A percentile compares a stretch with the other conserved stretches of the same genome.
phyloP scores from a whole-genome alignment of 2,329 filamentous ascomycete genomes.

The Periglandula ipomoeae region DNA sequence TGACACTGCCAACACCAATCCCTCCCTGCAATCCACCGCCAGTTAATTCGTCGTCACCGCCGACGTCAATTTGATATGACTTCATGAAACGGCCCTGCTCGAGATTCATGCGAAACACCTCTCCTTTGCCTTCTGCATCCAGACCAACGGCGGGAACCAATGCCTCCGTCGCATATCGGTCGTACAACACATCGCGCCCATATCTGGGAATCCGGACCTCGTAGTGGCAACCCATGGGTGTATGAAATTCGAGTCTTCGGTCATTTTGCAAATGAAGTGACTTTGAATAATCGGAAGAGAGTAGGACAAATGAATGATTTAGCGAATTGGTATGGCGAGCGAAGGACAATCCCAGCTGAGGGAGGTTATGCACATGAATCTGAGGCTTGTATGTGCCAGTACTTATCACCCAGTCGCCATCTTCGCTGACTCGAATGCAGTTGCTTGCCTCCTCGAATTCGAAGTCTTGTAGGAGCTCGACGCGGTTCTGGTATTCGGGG shows the following conservation, averaged over 20 bases:
- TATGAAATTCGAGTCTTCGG: constrained; percentile 87
- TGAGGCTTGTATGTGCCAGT: constrained; percentile 63
- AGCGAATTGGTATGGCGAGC: constrained; percentile 84
- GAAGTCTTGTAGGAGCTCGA: constrained; percentile 94
- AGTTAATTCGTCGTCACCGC: constrained; percentile 63
- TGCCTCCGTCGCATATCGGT: constrained; percentile 72
- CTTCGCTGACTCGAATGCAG: constrained; percentile 83
- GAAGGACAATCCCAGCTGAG: constrained; percentile 88
- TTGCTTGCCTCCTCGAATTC: constrained; percentile 93
- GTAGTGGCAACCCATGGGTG: constrained; percentile 78
- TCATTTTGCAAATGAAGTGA: constrained; percentile 90
- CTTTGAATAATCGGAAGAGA: constrained; percentile 88
- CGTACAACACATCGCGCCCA: constrained; percentile 81
- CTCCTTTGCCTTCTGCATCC: constrained; percentile 75
- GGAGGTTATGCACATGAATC: constrained; percentile 91
- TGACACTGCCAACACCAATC: constrained; percentile 76
- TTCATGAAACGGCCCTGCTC: constrained; percentile 92
- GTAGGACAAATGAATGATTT: constrained; percentile 82
- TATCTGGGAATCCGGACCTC: constrained; percentile 85
- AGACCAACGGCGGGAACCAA: constrained; percentile 82
- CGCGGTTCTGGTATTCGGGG: constrained; percentile 82
- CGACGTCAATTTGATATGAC: constrained; percentile 84
- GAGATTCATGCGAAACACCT: constrained; percentile 87
- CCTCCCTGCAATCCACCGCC: constrained; percentile 77
- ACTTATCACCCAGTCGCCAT: constrained; percentile 96